Conservation (phyloP, 495 filamentous ascomycete species). For the Penicillium bovifimosum region DNA sequence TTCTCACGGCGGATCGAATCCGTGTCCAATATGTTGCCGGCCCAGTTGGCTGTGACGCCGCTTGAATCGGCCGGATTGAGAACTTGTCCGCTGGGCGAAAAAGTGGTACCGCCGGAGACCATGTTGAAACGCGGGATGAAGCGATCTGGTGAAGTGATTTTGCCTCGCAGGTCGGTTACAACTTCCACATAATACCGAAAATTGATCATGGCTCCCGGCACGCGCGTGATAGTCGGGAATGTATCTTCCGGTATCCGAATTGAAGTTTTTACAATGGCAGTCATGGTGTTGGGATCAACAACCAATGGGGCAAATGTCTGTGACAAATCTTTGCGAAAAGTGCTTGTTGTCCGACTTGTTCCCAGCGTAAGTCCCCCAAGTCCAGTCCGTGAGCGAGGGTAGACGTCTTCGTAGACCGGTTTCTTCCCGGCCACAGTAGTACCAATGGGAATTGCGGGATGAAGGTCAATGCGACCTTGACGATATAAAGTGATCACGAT, state of each 20-base stretch:
- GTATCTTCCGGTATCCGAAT: constrained; percentile 83
- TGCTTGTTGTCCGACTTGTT: constrained; percentile 72
- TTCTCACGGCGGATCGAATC: constrained; percentile 81
- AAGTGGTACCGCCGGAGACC: constrained; percentile 42
- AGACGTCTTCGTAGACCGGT: constrained; percentile 72
- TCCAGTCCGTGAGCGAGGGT: constrained; percentile 66
- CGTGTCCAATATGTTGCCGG: constrained; percentile 80
- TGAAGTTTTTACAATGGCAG: constrained; percentile 68
- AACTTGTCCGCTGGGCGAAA: constrained; percentile 44
- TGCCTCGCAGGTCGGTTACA: constrained; percentile 85
- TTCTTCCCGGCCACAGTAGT: constrained; percentile 56
- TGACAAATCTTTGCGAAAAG: constrained; percentile 88
- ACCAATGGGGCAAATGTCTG: constrained; percentile 84
- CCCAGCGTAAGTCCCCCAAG: constrained; percentile 77
- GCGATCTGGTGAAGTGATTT: constrained; percentile 63
- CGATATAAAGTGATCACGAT: constrained; percentile 91
- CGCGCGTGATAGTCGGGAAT: constrained; percentile 85
- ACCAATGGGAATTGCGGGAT: constrained; percentile 63
- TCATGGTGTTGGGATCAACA: constrained; percentile 73
- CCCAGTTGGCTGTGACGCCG: constrained; percentile 51
- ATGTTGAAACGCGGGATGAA: constrained; percentile 55
- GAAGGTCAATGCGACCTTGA: constrained; percentile 84
- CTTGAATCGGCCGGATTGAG: constrained; percentile 38
- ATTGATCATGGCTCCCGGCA: constrained; percentile 85
- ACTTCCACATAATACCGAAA: constrained; percentile 94